These are phyloP conservation scores for Rhizophagus clarus DNA, from an alignment of 192 early-diverging fungal species.

Conservation along the genomic window DNA sequence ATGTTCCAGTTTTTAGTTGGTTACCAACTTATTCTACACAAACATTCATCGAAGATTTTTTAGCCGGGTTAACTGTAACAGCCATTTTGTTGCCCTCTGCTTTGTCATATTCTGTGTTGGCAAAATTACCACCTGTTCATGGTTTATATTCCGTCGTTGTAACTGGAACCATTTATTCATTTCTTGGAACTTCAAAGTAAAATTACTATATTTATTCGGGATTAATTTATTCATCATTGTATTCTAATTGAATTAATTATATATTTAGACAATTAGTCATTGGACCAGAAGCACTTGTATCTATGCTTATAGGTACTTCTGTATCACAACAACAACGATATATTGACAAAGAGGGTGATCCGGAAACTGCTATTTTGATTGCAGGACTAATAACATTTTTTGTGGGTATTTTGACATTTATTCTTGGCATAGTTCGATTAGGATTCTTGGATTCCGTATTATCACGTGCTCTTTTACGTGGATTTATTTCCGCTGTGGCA, in stretches of 20 bases:
- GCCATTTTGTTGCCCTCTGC: slow-evolving; percentile 74
- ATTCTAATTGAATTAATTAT: not conserved
- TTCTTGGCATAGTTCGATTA: slow-evolving; percentile 92
- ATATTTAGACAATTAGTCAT: slow-evolving; percentile 81
- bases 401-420: slow-evolving; percentile 92
- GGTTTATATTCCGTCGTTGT: slow-evolving; percentile 89
- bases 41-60: slow-evolving; percentile 71
- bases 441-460: slow-evolving; percentile 98
- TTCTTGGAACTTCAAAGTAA: slow-evolving; percentile 91
- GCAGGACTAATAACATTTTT: slow-evolving; percentile 79
- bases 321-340: slow-evolving; percentile 61
- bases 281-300: slow-evolving; percentile 92
- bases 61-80: slow-evolving; percentile 86
- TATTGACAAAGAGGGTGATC: slow-evolving; percentile 40
- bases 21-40: slow-evolving; percentile 74
- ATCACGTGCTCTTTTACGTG: slow-evolving; percentile 88
- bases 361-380: slow-evolving; percentile 55
- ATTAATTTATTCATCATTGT: not conserved
- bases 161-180: slow-evolving; percentile 81
- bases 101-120: slow-evolving; percentile 90
- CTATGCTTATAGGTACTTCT: slow-evolving; percentile 76
- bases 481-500: slow-evolving; percentile 95
- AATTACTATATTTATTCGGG: not conserved
- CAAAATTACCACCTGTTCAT: slow-evolving; percentile 82
- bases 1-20: slow-evolving; percentile 94